phyloP scores from a whole-genome alignment of 2,329 filamentous ascomycete species.

The Alternaria dauci region DNA sequence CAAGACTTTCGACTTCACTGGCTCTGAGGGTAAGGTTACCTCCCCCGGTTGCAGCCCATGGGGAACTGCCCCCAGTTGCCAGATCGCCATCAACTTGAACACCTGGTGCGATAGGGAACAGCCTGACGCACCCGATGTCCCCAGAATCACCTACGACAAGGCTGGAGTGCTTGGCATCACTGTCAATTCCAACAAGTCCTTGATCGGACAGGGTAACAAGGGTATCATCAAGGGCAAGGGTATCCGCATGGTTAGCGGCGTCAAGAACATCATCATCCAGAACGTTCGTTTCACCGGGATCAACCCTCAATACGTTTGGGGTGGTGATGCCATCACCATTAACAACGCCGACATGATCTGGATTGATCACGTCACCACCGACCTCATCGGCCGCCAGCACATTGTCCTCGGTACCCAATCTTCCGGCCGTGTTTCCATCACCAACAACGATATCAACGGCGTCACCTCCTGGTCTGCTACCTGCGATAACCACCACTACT shows the following conservation, averaged over 20 bases:
- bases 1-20: constrained; percentile 64
- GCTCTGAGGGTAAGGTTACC: constrained; percentile 62
- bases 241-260: constrained; percentile 53
- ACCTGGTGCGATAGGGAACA: constrained; percentile 68
- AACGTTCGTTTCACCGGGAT: constrained; percentile 56
- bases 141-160: constrained; percentile 59
- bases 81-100: constrained; percentile 66
- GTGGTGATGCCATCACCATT: constrained; percentile 47
- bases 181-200: constrained; percentile 65
- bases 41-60: constrained; percentile 65
- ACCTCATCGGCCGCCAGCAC: constrained; percentile 67
- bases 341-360: constrained; percentile 38
- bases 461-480: constrained; percentile 63
- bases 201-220: constrained; percentile 62
- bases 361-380: constrained; percentile 55
- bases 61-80: constrained; percentile 62
- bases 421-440: constrained; percentile 66
- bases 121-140: constrained; percentile 58
- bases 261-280: constrained; percentile 63
- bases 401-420: constrained; percentile 65
- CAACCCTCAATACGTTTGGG: constrained; percentile 49
- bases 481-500: constrained; percentile 68
- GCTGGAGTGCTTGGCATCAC: constrained; percentile 61
- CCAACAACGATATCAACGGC: constrained; percentile 68
- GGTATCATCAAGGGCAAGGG: constrained; percentile 68